Percentiles rank a stretch among this genome's conserved stretches.
Conservation (phyloP, 257 asterid genomes). For the Rhazya stricta region DNA sequence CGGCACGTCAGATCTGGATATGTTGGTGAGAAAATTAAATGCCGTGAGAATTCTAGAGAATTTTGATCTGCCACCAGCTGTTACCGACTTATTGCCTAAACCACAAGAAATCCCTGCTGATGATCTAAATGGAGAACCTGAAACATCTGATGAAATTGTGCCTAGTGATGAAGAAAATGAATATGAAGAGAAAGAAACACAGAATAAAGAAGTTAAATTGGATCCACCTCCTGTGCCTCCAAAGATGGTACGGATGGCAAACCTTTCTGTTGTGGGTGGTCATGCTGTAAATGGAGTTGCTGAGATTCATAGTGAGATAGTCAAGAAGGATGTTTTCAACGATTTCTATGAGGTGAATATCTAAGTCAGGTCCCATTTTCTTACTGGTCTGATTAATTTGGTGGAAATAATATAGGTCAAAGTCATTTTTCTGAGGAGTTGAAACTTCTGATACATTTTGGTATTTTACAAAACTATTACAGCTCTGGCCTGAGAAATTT, state of each 20-base stretch:
- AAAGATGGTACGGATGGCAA: slow-evolving; percentile 82
- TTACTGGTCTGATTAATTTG: slow-evolving; percentile 1
- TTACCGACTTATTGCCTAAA: slow-evolving; percentile 32
- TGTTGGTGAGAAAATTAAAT: slow-evolving; percentile 50
- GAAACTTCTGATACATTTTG: slow-evolving; percentile 15
- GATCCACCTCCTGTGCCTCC: slow-evolving; percentile 40
- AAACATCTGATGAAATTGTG: slow-evolving; percentile 21
- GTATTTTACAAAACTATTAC: slow-evolving; percentile 20
- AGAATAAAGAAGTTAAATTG: slow-evolving; percentile 25
- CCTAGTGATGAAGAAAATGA: slow-evolving; percentile 25
- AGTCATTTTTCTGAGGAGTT: slow-evolving; percentile 9
- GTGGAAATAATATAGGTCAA: neutral
- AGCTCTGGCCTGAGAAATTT: slow-evolving; percentile 85
- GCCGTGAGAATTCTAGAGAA: slow-evolving; percentile 77
- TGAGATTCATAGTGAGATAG: slow-evolving; percentile 79
- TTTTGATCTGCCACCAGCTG: slow-evolving; percentile 59
- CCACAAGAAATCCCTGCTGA: slow-evolving; percentile 25
- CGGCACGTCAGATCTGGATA: slow-evolving; percentile 49
- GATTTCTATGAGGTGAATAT: slow-evolving; percentile 65
- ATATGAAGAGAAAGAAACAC: slow-evolving; percentile 30
- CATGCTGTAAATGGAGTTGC: slow-evolving; percentile 93
- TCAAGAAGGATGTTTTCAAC: slow-evolving; percentile 69
- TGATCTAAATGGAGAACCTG: slow-evolving; percentile 28
- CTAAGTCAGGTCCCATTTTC: neutral
- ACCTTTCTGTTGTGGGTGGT: slow-evolving; percentile 80